These are phyloP conservation scores for Hypoxylon sp. DNA, from an alignment of 2,329 filamentous ascomycete species.

Conservation along the genomic window DNA sequence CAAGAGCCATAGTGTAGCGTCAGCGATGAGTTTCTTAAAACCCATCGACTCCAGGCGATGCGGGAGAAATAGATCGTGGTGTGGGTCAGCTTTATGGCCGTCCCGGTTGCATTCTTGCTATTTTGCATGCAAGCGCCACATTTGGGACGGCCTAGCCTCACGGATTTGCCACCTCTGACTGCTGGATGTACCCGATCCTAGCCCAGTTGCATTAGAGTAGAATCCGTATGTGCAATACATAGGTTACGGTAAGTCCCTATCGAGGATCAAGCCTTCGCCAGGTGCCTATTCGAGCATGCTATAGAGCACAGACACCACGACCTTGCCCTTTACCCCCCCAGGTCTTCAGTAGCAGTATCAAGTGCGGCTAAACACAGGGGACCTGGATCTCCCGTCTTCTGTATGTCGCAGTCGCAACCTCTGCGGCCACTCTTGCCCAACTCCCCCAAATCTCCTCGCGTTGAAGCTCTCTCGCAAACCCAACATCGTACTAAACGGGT, in stretches of 20 bases:
- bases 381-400: conserved; percentile 6
- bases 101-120: conserved; percentile 27
- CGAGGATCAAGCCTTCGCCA: background rate
- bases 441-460: conserved; percentile 25
- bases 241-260: background rate
- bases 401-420: conserved; percentile 36
- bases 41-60: background rate
- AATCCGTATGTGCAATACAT: conserved; percentile 9
- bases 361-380: conserved; percentile 4
- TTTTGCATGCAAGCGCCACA: conserved; percentile 28
- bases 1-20: background rate
- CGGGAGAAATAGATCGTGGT: conserved; percentile 2
- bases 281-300: background rate
- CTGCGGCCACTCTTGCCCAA: conserved; percentile 32
- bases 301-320: background rate
- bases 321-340: background rate
- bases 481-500: conserved; percentile 29
- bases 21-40: background rate
- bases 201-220: conserved; percentile 11
- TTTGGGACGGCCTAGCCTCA: conserved; percentile 21
- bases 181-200: conserved; percentile 19
- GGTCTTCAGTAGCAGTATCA: background rate
- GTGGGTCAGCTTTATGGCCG: conserved; percentile 13
- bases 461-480: conserved; percentile 8
- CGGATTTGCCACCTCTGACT: conserved; percentile 7